Base-by-base conservation (phyloP, 495 filamentous ascomycete species). In the Podospora didyma region DNA sequence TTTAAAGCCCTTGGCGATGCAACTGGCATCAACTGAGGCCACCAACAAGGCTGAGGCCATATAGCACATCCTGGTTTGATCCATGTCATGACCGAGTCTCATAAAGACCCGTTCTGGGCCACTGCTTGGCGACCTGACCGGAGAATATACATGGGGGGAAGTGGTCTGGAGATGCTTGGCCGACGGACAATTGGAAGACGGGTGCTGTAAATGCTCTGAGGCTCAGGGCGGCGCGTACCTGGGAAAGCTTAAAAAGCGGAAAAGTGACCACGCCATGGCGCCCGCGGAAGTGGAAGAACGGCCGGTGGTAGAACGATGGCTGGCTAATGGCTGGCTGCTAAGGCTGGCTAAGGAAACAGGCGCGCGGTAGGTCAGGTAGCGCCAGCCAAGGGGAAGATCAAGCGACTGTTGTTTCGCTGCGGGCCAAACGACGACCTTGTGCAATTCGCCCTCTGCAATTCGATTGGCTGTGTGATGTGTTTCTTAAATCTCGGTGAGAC, bases 301-400 rank as follows among this genome's bases (percentile, higher is more conserved):
- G 39, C n/a, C 9, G n/a, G n/a, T 42, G 39, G 16, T 16, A 10
- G 34, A 37, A 37, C 34, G 34, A 7, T 37, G 34, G 34, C 34
- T 37, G 34, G 34, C n/a, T n/a, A n/a, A n/a, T n/a, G n/a, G n/a
- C n/a, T n/a, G n/a, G n/a, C n/a, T n/a, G n/a, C n/a, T n/a, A n/a
- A n/a, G n/a, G 26, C 26, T 31, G 26, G 26, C 17, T n/a, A 31
- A 22, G 9, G 21, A 39, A 49, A 35, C 59, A 65, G 56, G 60
- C 66, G 66, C 66, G 64, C 62, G 64, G 58, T 62, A 63, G 62
- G 61, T 35, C 62, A 45, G 54, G 45, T 37, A 46, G 47, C 56
- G 54, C 50, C 34, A 56, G 49, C 46, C 49, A 56, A 53, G 51
- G n/a, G 46, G 55, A 51, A 28, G 45, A 59, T 54, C 52, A 57